Conservation (phyloP, 257 asterid species). For the Gentiana dahurica region DNA sequence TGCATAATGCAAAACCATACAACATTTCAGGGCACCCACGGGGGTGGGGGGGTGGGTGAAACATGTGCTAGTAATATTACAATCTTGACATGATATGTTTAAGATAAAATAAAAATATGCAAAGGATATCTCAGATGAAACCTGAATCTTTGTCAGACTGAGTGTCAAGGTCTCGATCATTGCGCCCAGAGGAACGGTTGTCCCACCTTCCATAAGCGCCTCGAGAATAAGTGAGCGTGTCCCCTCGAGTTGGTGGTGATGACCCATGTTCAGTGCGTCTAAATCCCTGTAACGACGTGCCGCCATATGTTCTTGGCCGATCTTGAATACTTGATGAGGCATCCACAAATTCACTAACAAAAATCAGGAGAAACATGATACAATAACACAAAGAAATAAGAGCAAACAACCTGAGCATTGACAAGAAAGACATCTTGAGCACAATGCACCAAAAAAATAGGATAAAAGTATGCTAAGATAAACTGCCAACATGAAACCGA, state of each 20-base stretch:
- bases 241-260: slow-evolving; percentile 77
- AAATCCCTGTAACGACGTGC: slow-evolving; percentile 38
- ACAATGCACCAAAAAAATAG: neutral
- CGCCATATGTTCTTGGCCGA: slow-evolving; percentile 44
- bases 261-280: slow-evolving; percentile 53
- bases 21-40: too few relatives aligned
- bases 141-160: slow-evolving; percentile 86
- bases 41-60: too few relatives aligned
- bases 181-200: slow-evolving; percentile 50
- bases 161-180: slow-evolving; percentile 69
- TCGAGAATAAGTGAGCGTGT: slow-evolving; percentile 35
- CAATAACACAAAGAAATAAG: neutral
- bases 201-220: slow-evolving; percentile 69
- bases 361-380: slow-evolving; percentile 9
- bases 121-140: slow-evolving; percentile 15
- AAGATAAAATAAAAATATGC: neutral
- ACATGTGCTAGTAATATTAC: too few relatives aligned
- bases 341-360: slow-evolving; percentile 57
- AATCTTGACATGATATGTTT: too few relatives aligned
- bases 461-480: too few relatives aligned
- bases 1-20: too few relatives aligned
- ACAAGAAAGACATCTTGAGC: neutral
- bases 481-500: neutral
- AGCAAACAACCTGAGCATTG: slow-evolving; percentile 1
- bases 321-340: slow-evolving; percentile 41